Evolutionary conservation across 2,329 filamentous ascomycete genomes (phyloP), one percentile per base, ranked within the genome.

Genomic region (Aspergillus caelatus): DNA sequence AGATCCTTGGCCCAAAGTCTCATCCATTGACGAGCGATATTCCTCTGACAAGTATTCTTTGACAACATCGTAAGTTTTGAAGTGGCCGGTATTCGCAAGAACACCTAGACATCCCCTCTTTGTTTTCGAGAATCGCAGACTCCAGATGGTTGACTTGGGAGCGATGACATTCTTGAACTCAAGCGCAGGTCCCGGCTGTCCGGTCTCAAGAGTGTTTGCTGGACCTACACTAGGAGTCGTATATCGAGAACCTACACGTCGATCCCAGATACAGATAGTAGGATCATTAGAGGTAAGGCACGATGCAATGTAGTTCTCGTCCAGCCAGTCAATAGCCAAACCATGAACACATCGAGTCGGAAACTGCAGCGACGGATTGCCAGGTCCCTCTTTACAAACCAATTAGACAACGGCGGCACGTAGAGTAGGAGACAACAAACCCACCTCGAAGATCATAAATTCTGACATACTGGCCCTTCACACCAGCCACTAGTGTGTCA

Each of bases 261-360:
- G 82, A 70, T 90, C 88, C 88, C 88, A 90, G 6, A 89, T 80
- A 62, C 84, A 87, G 46, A 89, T 83, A 2, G 82, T 82, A 21
- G 86, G 82, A 65, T 89, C 86, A 54, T 83, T 84, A 0, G 81
- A 78, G 2, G 85, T 81, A 54, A 74, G 73, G 54, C 85, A 86
- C 16, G 87, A 88, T 5, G 87, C 83, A 68, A 90, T 87, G 70
- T 88, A 89, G 62, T 89, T 88, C 70, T 89, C 85, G 70, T 89
- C 87, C 57, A 86, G 75, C 65, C 85, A 86, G 74, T 90, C 86
- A 64, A 89, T 86, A 8, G 87, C 84, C 62, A 89, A 78, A 65
- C 89, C 89, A 71, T 89, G 85, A 10, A 89, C 87, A 68, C 87
- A 86, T 19, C 83, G 81, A 2, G 87, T 89, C 2, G 83, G 78